Percentiles rank a stretch among this genome's conserved stretches.
Evolutionary conservation across 2,329 filamentous ascomycete species (phyloP).

Genomic region (Scleromitrula shiraiana): DNA sequence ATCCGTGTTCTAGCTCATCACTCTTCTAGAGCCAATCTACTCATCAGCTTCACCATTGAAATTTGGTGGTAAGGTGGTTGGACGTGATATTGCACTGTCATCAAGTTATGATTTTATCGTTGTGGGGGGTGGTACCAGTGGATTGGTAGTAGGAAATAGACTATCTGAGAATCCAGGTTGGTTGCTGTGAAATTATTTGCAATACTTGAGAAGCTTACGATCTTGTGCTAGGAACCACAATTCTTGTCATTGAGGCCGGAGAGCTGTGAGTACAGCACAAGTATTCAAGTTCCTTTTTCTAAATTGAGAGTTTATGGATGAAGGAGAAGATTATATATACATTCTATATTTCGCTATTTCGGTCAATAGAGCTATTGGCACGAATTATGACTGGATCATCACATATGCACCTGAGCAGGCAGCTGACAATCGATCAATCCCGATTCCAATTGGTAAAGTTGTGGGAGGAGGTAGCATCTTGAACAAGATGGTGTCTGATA

Average conservation of each 20-base stretch:
- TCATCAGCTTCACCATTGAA: too few relatives aligned
- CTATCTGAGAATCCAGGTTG: constrained; percentile 5
- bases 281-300: background rate
- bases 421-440: constrained; percentile 18
- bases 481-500: constrained; percentile 23
- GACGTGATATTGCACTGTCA: background rate
- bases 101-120: constrained; percentile 5
- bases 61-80: background rate
- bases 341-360: constrained; percentile 1
- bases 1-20: too few relatives aligned
- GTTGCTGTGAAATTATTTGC: background rate
- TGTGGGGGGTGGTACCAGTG: constrained; percentile 4
- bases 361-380: constrained; percentile 17
- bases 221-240: background rate
- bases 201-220: too few relatives aligned
- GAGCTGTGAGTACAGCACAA: constrained; percentile 1
- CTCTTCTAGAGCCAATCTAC: too few relatives aligned
- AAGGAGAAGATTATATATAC: constrained; percentile 7
- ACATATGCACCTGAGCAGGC: constrained; percentile 31
- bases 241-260: constrained; percentile 7
- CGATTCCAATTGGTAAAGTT: constrained; percentile 26
- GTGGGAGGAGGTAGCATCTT: constrained; percentile 33
- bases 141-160: constrained; percentile 4
- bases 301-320: background rate
- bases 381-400: constrained; percentile 36